phyloP scores from a whole-genome alignment of 805 yeast species.

The Suhomyces vadensis region DNA sequence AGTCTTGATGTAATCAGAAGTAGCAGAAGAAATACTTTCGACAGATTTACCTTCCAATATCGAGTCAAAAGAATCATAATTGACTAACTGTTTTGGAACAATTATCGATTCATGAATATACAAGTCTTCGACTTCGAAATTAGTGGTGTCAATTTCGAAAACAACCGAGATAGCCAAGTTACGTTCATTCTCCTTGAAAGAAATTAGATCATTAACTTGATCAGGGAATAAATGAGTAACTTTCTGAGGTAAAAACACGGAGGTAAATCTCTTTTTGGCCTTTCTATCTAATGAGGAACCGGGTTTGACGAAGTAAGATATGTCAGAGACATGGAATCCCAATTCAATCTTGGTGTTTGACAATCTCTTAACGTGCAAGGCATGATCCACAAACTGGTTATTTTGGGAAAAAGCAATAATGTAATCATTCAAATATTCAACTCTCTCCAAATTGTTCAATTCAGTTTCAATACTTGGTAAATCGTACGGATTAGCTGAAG shows the following conservation, averaged over 20 bases:
- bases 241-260: constrained; percentile 84
- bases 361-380: constrained; percentile 72
- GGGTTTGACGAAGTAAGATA: constrained; percentile 66
- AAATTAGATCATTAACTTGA: constrained; percentile 56
- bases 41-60: constrained; percentile 39
- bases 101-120: constrained; percentile 75
- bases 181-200: constrained; percentile 60
- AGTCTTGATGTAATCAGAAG: constrained; percentile 65
- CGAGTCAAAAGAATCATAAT: constrained; percentile 55
- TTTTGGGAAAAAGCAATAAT: constrained; percentile 63
- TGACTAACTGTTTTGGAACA: constrained; percentile 58
- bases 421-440: constrained; percentile 58
- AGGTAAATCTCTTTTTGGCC: constrained; percentile 84
- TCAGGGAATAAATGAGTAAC: constrained; percentile 68
- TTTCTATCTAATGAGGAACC: constrained; percentile 83
- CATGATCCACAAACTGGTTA: constrained; percentile 67
- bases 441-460: constrained; percentile 41
- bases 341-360: constrained; percentile 66
- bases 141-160: constrained; percentile 73
- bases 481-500: constrained; percentile 29
- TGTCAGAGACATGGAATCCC: constrained; percentile 86
- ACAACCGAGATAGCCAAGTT: constrained; percentile 74
- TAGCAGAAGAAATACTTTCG: constrained; percentile 48
- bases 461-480: constrained; percentile 43
- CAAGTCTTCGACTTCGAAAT: constrained; percentile 70